These are phyloP conservation scores for Goffeauzyma gilvescens DNA, from an alignment of 768 basidiomycete species.

Conservation along the genomic window DNA sequence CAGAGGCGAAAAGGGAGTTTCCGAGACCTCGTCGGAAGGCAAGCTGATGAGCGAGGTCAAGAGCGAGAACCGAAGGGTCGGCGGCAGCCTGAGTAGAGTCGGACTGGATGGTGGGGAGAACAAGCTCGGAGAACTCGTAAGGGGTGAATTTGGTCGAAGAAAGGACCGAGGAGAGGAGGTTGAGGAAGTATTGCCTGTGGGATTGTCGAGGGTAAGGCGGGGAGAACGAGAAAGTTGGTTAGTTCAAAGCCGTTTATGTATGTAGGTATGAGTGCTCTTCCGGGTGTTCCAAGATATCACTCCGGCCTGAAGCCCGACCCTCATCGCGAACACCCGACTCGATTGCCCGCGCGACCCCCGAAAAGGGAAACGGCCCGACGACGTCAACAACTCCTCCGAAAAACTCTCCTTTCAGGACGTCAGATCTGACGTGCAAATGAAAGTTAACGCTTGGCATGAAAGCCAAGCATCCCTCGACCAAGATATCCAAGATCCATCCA, in stretches of 20 bases:
- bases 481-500: too few species aligned
- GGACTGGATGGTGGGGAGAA: conserved; percentile 44
- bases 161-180: conserved; percentile 66
- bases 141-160: conserved; percentile 51
- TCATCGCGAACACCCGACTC: too few species aligned
- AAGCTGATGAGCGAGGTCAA: conserved; percentile 71
- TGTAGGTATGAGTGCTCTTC: too few species aligned
- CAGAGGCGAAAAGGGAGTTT: conserved; percentile 65
- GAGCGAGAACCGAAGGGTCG: conserved; percentile 48
- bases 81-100: conserved; percentile 47
- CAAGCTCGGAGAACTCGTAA: conserved; percentile 37
- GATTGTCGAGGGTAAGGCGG: neutral
- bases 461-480: too few species aligned
- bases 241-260: neutral
- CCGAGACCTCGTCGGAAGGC: conserved; percentile 93
- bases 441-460: too few species aligned
- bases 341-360: too few species aligned
- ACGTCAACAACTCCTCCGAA: too few species aligned
- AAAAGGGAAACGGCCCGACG: too few species aligned
- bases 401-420: too few species aligned
- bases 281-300: neutral
- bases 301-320: too few species aligned
- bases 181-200: conserved; percentile 65
- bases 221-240: conserved; percentile 1
- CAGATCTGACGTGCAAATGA: too few species aligned